A percentile compares a stretch with the other conserved stretches of the same genome.
phyloP scores from a whole-genome alignment of 1,139 yeast genomes.

The Pichia sp. region DNA sequence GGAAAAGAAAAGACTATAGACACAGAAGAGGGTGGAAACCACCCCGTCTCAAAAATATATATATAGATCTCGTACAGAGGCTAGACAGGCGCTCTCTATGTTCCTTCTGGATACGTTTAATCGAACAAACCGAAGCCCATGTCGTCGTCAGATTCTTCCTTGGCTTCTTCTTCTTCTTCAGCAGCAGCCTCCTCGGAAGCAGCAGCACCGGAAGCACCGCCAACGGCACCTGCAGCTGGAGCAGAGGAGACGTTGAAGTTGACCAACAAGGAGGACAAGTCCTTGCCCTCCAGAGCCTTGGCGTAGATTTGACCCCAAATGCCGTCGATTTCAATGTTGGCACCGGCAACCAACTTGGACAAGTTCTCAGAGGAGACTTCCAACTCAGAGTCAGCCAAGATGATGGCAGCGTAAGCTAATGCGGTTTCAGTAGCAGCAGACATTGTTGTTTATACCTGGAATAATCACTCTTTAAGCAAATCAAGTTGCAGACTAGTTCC shows the following conservation, averaged over 20 bases:
- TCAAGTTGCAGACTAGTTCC: slow-evolving; percentile 65
- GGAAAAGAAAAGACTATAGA: background rate
- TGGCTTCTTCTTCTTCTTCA: slow-evolving; percentile 56
- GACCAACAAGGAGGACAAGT: slow-evolving; percentile 72
- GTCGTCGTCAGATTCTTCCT: slow-evolving; percentile 54
- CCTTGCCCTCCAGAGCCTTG: slow-evolving; percentile 75
- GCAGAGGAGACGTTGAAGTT: slow-evolving; percentile 74
- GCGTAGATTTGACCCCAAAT: slow-evolving; percentile 83
- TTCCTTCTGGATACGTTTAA: slow-evolving; percentile 36
- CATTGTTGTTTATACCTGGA: slow-evolving; percentile 36
- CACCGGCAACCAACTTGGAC: slow-evolving; percentile 63
- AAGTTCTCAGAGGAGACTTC: slow-evolving; percentile 78
- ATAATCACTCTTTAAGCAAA: slow-evolving; percentile 52
- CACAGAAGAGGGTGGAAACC: too few species aligned
- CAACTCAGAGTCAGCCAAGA: slow-evolving; percentile 79
- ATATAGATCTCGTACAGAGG: background rate
- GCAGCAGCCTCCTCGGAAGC: slow-evolving; percentile 56
- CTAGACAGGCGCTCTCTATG: background rate
- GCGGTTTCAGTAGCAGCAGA: slow-evolving; percentile 81
- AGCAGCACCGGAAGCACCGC: slow-evolving; percentile 54
- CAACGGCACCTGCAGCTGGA: slow-evolving; percentile 56
- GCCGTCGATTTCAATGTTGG: slow-evolving; percentile 62
- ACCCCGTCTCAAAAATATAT: slow-evolving; percentile 1
- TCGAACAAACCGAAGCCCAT: slow-evolving; percentile 87
- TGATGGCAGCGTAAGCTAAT: slow-evolving; percentile 83